Evolutionary conservation across 2,329 filamentous ascomycete species (phyloP).

Genomic region (Alternaria arborescens): DNA sequence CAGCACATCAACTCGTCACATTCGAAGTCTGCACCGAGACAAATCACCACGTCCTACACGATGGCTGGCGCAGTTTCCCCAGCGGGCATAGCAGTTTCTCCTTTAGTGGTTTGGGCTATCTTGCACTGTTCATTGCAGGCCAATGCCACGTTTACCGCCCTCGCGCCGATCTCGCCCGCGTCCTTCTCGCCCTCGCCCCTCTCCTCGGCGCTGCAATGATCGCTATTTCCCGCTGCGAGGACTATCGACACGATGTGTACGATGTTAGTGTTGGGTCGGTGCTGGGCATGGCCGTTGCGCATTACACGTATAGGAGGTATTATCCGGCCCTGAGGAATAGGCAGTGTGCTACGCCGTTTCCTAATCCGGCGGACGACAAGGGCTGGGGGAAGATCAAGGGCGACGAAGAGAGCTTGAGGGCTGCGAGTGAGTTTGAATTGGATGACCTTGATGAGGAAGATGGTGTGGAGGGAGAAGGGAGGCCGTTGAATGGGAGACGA

Average conservation of each 20-base stretch:
- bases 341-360: constrained; percentile 63
- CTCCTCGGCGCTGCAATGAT: constrained; percentile 66
- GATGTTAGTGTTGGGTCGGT: constrained; percentile 66
- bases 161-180: constrained; percentile 64
- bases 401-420: constrained; percentile 54
- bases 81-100: constrained; percentile 82
- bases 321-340: constrained; percentile 63
- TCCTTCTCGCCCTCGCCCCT: constrained; percentile 64
- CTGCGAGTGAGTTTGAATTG: constrained; percentile 46
- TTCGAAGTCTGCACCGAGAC: constrained; percentile 77
- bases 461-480: constrained; percentile 29
- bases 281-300: constrained; percentile 64
- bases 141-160: constrained; percentile 69
- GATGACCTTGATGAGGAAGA: constrained; percentile 45
- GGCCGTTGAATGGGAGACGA: constrained; percentile 34
- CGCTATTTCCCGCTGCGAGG: constrained; percentile 68
- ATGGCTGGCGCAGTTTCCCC: constrained; percentile 86
- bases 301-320: constrained; percentile 68
- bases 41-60: constrained; percentile 73
- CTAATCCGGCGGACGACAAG: constrained; percentile 47
- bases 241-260: constrained; percentile 71
- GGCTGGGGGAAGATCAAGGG: constrained; percentile 54
- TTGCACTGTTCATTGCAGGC: constrained; percentile 74
- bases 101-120: constrained; percentile 79
- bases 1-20: constrained; percentile 64